Conservation (phyloP, 2,329 filamentous ascomycete genomes). For the Neonectria coccinea region DNA sequence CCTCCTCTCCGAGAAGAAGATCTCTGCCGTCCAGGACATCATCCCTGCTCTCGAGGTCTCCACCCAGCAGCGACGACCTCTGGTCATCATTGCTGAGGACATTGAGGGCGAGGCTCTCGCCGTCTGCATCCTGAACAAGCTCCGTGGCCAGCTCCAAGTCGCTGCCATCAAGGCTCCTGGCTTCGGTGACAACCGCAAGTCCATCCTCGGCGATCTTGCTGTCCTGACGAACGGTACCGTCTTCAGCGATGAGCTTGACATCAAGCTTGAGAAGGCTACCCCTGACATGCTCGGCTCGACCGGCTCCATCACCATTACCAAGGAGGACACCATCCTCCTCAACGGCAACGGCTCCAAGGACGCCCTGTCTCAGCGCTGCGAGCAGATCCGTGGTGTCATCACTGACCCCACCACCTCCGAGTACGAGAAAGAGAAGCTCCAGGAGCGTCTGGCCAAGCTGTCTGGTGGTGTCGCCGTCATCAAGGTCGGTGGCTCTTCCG, state of each 20-base stretch:
- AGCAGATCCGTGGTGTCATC: slow-evolving; percentile 99
- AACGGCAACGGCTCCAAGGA: slow-evolving; percentile 98
- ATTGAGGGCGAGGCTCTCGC: slow-evolving; percentile 98
- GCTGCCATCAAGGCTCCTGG: slow-evolving; percentile 98
- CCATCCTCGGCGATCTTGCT: slow-evolving; percentile 95
- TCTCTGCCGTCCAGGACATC: slow-evolving; percentile 98
- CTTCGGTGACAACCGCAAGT: slow-evolving; percentile 99
- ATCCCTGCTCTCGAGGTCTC: slow-evolving; percentile 98
- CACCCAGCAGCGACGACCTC: slow-evolving; percentile 91
- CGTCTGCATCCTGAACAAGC: slow-evolving; percentile 99
- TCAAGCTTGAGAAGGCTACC: slow-evolving; percentile 99
- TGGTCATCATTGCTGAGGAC: slow-evolving; percentile 99
- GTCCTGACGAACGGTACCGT: slow-evolving; percentile 97
- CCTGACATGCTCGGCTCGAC: slow-evolving; percentile 96
- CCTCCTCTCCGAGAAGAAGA: slow-evolving; percentile 99
- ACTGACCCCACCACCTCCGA: slow-evolving; percentile 93
- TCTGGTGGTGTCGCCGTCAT: slow-evolving; percentile 99
- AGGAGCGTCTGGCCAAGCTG: slow-evolving; percentile 99
- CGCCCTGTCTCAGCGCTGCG: slow-evolving; percentile 90
- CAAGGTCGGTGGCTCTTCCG: slow-evolving; percentile 96
- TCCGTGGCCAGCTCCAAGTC: slow-evolving; percentile 98
- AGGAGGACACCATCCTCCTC: slow-evolving; percentile 99
- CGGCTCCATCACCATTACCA: slow-evolving; percentile 99
- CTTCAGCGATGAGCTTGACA: slow-evolving; percentile 97
- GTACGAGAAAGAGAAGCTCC: slow-evolving; percentile 99